These are phyloP conservation scores for Cronartium quercuum DNA, from an alignment of 1,284 basidiomycete species.

Conservation along the genomic window DNA sequence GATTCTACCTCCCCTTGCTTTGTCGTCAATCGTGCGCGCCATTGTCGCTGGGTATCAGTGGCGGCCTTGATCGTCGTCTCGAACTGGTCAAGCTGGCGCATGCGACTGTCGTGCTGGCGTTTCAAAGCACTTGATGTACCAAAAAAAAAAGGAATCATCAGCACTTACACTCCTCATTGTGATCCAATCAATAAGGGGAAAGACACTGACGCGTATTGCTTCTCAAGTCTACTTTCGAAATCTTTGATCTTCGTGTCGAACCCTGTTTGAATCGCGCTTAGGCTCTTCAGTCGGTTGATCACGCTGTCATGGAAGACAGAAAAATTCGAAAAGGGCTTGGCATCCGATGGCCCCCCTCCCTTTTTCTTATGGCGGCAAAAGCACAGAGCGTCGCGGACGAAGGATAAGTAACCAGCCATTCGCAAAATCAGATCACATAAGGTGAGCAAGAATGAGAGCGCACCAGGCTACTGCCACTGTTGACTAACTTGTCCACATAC, in stretches of 20 bases:
- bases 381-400: neutral
- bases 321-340: constrained; percentile 84
- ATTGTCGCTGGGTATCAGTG: constrained; percentile 72
- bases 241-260: constrained; percentile 83
- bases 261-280: constrained; percentile 72
- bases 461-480: constrained; percentile 54
- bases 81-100: constrained; percentile 89
- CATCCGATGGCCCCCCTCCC: constrained; percentile 56
- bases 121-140: constrained; percentile 59
- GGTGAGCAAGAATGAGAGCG: constrained; percentile 48
- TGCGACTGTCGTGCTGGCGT: constrained; percentile 77
- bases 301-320: constrained; percentile 88
- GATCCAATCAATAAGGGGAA: neutral
- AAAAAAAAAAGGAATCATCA: neutral
- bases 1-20: constrained; percentile 87
- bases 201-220: constrained; percentile 57
- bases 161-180: neutral
- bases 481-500: constrained; percentile 84
- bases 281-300: constrained; percentile 72
- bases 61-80: constrained; percentile 78
- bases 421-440: constrained; percentile 47
- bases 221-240: constrained; percentile 63
- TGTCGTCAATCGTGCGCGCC: constrained; percentile 71
- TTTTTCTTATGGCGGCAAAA: constrained; percentile 39
- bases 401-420: neutral